Conservation (phyloP, 2,329 filamentous ascomycete species). For the Capronia coronata region DNA sequence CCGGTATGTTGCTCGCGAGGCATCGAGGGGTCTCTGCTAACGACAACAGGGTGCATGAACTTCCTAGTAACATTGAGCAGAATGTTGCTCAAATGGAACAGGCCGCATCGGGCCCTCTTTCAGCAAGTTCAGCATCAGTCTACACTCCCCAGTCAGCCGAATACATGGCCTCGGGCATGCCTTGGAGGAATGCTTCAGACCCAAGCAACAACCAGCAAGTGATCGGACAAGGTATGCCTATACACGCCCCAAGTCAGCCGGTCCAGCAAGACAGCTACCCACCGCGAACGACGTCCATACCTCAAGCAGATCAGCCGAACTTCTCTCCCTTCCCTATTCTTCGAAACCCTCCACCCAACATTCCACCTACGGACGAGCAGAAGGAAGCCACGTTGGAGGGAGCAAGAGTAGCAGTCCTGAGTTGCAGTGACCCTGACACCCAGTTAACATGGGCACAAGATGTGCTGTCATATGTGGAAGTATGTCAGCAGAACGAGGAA, state of each 20-base stretch:
- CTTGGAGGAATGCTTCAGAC: slow-evolving; percentile 6
- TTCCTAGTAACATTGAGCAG: slow-evolving; percentile 88
- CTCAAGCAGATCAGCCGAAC: slow-evolving; percentile 56
- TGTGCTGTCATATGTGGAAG: slow-evolving; percentile 80
- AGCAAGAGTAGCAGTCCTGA: slow-evolving; percentile 74
- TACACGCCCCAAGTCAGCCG: slow-evolving; percentile 7
- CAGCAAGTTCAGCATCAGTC: slow-evolving; percentile 19
- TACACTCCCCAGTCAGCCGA: slow-evolving; percentile 22
- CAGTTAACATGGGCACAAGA: slow-evolving; percentile 96
- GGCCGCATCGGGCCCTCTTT: slow-evolving; percentile 20
- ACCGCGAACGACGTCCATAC: slow-evolving; percentile 47
- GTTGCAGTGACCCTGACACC: slow-evolving; percentile 91
- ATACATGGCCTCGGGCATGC: slow-evolving; percentile 5
- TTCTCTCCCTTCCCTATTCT: slow-evolving; percentile 91
- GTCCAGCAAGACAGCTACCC: slow-evolving; percentile 39
- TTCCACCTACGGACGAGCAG: slow-evolving; percentile 89
- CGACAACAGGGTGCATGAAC: slow-evolving; percentile 65
- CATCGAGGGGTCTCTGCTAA: slow-evolving; percentile 52
- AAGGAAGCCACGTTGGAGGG: slow-evolving; percentile 85
- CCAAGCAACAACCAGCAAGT: slow-evolving; percentile 34
- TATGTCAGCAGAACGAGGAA: slow-evolving; percentile 67
- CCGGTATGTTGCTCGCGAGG: slow-evolving; percentile 50
- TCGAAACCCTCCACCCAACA: slow-evolving; percentile 69
- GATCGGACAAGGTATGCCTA: slow-evolving; percentile 24
- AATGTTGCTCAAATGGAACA: slow-evolving; percentile 87